phyloP scores from a whole-genome alignment of 331 rosid species.

The Pyracantha coccinea region DNA sequence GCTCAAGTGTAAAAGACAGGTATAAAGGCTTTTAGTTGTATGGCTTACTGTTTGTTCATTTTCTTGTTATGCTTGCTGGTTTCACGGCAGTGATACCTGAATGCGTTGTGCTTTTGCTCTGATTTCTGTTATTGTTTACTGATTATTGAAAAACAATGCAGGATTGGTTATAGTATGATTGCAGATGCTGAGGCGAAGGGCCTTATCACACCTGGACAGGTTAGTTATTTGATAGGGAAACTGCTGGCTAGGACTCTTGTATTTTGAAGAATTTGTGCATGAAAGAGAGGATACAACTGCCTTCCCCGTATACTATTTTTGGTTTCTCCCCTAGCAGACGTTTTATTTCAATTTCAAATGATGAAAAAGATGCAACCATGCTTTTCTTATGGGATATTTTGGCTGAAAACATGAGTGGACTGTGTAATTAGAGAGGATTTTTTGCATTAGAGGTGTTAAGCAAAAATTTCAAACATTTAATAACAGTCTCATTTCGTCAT shows the following conservation, averaged over 20 bases:
- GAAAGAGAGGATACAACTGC: background rate
- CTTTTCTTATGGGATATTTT: background rate
- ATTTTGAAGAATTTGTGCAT: background rate
- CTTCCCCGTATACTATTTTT: background rate
- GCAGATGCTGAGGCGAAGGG: conserved; percentile 63
- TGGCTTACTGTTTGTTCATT: background rate
- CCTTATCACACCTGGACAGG: conserved; percentile 56
- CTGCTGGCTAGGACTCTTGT: background rate
- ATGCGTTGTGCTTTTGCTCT: background rate
- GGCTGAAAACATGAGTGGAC: background rate
- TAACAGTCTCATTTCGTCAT: background rate
- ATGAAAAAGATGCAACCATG: background rate
- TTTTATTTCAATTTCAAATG: background rate
- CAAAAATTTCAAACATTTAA: background rate
- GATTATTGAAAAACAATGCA: conserved; percentile 15
- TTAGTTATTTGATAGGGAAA: conserved; percentile 13
- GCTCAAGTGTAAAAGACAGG: conserved; percentile 76
- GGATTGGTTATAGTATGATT: conserved; percentile 64
- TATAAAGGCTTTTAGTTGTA: background rate
- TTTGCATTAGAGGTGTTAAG: background rate
- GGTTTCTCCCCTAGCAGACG: background rate
- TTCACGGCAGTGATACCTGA: background rate
- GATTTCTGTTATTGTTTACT: background rate
- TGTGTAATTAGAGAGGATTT: background rate
- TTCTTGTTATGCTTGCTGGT: background rate